Base-by-base conservation (phyloP, 2,329 filamentous ascomycete species). In the Aspergillus costaricaensis region DNA sequence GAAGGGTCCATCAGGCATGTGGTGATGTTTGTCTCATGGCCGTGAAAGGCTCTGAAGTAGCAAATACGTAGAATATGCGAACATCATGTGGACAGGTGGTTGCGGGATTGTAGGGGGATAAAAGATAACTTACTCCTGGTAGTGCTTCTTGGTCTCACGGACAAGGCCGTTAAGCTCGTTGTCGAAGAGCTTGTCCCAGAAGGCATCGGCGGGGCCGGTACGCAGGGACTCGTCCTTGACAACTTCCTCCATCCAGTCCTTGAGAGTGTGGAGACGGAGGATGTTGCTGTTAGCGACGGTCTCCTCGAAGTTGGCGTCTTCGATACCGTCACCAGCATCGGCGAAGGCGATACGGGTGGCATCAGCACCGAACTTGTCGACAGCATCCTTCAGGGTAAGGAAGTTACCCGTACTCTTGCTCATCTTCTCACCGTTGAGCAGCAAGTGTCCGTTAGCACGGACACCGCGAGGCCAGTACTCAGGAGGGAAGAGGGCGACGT, bases 341-440 rank as follows among this genome's bases (percentile, higher is more conserved):
- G 94, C 94, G 64, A 99, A 87, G 3, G 93, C 92, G 70, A 98
- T 90, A 74, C 94, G 87, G 47, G 90, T 90, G 12, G 95, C 95
- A 75, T 98, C 95, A 8, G 95, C 94, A 71, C 95, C 95, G 70
- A 95, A 99, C 77, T 99, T 99, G 69, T 88, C 85, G 14, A 94
- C 89, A 30, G 93, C 85, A 64, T 97, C 91, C 57, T 88, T 85
- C 55, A 98, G 83, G 10, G 95, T 98, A 76, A 99, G 84, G 82
- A 99, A 99, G 81, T 98, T 99, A 64, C 95, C 95, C 0, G 93
- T 97, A 57, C 90, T 94, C 82, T 99, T 99, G 76, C 88, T 90
- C 95, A 99, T 99, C 85, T 99, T 99, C 75, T 96, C 91, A 53
- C 94, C 94, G 75, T 99, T 99, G 65, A 99, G 83, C 77, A 96